Evolutionary conservation across 495 filamentous ascomycete species (phyloP), one percentile per base, ranked within the genome.

Genomic region (Hyaloscypha variabilis): DNA sequence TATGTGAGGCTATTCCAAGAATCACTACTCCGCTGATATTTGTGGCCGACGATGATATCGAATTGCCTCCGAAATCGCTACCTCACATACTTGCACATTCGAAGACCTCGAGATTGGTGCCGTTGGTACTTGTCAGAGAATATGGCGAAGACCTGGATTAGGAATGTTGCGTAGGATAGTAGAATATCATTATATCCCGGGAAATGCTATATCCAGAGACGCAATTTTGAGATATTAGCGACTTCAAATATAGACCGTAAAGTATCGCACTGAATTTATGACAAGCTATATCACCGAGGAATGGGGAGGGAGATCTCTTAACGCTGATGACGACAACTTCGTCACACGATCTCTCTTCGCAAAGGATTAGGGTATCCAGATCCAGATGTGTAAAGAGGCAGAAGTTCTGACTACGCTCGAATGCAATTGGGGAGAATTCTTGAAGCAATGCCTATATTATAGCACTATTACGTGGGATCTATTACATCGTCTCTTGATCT

Each of bases 191-290:
- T 28, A 56, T 56, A 56, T 30, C 53, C 11, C 30, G 30, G 30
- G 30, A 11, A 34, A 34, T 4, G 30, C 30, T 34, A 34, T 34
- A 34, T 34, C 30, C 5, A 92, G 69, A 82, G 91, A 55, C 81
- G 91, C 53, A 94, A 93, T 72, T 95, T 94, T 72, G 91, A 95
- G 74, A 93, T 91, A 74, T 91, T 89, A 58, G 90, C 91, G 14
- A 93, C 91, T 51, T 89, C 90, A 64, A 85, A 90, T 75, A 82
- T 94, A 49, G 91, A 95, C 72, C 91, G 91, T 42, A 90, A 91
- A 14, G 83, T 92, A 23, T 91, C 91, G 30, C 94, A 91, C 76
- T 85, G 94, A 81, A 30, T 95, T 95, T 76, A 85, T 86, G 50
- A 78, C 83, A 30, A 86, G 81, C 30, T 92, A 91, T 74, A 84